Evolutionary conservation across 768 basidiomycete genomes (phyloP).

Genomic region (Lactifluus echinatus): DNA sequence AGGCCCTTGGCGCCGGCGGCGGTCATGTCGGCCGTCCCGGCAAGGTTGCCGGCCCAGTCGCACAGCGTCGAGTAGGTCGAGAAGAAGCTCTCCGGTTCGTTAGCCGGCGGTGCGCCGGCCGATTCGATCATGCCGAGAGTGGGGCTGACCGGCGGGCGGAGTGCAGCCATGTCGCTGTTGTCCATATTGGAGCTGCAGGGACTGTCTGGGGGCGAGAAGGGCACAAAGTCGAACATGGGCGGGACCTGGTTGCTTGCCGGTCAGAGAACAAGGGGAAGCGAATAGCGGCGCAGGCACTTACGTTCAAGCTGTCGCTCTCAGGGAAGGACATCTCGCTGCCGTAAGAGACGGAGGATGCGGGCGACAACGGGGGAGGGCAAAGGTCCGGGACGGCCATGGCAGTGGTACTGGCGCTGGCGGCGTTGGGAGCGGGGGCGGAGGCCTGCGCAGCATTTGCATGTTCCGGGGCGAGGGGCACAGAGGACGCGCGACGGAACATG

Average conservation of each 20-base stretch:
- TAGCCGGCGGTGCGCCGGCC: not conserved
- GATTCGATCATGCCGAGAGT: not conserved
- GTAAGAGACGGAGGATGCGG: constrained; percentile 16
- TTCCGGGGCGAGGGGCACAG: constrained; percentile 26
- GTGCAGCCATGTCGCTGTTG: constrained; percentile 2
- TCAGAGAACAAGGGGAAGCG: not conserved
- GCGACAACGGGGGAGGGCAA: constrained; percentile 12
- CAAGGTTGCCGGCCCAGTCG: constrained; percentile 14
- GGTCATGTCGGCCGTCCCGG: not conserved
- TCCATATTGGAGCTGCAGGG: constrained; percentile 15
- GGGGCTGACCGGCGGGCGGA: constrained; percentile 1
- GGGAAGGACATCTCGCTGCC: constrained; percentile 16
- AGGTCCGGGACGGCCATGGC: not conserved
- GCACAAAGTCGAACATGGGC: constrained; percentile 5
- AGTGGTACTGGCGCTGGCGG: not conserved
- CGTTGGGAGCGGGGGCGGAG: too few relatives aligned
- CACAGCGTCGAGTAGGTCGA: constrained; percentile 19
- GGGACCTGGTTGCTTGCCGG: too few relatives aligned
- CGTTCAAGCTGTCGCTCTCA: constrained; percentile 13
- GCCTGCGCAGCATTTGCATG: not conserved
- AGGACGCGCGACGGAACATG: constrained; percentile 58
- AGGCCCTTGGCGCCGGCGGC: not conserved
- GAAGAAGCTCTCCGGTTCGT: not conserved
- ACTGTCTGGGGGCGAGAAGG: constrained; percentile 19
- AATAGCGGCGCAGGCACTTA: not conserved